These are phyloP conservation scores for Saccharum officinarum DNA, from an alignment of 176 grass and related monocot genomes.

Conservation along the genomic window DNA sequence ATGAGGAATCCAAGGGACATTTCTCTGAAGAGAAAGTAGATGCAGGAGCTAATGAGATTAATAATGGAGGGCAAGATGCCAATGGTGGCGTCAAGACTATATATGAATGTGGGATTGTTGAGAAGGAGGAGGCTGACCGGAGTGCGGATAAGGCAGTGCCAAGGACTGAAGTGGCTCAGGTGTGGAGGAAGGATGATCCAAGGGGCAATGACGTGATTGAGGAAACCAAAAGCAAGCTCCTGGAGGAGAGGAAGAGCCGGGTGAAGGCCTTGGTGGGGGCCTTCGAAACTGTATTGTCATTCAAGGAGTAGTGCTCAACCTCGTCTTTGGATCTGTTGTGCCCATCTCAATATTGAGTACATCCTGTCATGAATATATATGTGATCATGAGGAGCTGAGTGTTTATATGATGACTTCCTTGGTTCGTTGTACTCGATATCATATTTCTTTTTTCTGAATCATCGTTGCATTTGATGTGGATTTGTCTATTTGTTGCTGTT, in stretches of 20 bases:
- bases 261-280: constrained; percentile 82
- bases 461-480: not conserved
- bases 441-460: constrained; percentile 16
- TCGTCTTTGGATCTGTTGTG: not conserved
- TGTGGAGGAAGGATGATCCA: constrained; percentile 50
- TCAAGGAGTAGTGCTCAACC: constrained; percentile 36
- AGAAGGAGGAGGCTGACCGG: constrained; percentile 2
- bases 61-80: constrained; percentile 19
- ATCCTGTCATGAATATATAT: constrained; percentile 28
- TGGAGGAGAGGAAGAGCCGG: constrained; percentile 76
- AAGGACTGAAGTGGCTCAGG: not conserved
- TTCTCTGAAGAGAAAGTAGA: constrained; percentile 11
- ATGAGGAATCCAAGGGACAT: constrained; percentile 6
- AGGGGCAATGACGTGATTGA: constrained; percentile 70
- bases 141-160: constrained; percentile 8
- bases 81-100: not conserved
- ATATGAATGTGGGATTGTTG: constrained; percentile 32
- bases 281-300: constrained; percentile 76
- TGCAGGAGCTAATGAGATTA: not conserved
- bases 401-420: constrained; percentile 44
- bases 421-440: constrained; percentile 18
- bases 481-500: not conserved
- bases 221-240: constrained; percentile 68
- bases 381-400: constrained; percentile 17
- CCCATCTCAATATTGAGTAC: not conserved